These are phyloP conservation scores for Brassica hybrid DNA, from an alignment of 441 rosid genomes.

Conservation along the genomic window DNA sequence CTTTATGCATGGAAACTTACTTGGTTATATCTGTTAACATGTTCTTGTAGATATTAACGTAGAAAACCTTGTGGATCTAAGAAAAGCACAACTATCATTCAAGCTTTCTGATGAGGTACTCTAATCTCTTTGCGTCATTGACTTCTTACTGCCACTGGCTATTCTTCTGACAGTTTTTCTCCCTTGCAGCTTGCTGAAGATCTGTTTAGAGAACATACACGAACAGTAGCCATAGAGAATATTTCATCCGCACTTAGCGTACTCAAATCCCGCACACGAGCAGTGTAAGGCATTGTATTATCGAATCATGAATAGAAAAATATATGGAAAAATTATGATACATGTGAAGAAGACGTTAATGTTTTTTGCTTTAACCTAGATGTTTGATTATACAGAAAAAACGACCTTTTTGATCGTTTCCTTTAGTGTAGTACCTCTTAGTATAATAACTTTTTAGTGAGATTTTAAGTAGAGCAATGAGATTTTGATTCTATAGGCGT, in stretches of 20 bases:
- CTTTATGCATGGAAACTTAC: slow-evolving; percentile 17
- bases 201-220: slow-evolving; percentile 68
- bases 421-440: background rate
- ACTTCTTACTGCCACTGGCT: slow-evolving; percentile 5
- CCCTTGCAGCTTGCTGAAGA: slow-evolving; percentile 86
- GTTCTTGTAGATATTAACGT: slow-evolving; percentile 62
- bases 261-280: slow-evolving; percentile 79
- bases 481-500: background rate
- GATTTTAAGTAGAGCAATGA: background rate
- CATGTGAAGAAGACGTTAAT: background rate
- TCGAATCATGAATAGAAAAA: slow-evolving; percentile 13
- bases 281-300: slow-evolving; percentile 57
- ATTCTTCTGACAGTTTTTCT: slow-evolving; percentile 32
- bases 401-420: background rate
- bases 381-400: background rate
- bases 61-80: slow-evolving; percentile 74
- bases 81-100: slow-evolving; percentile 70
- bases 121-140: slow-evolving; percentile 29
- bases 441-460: background rate
- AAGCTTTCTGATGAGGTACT: slow-evolving; percentile 89
- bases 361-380: background rate
- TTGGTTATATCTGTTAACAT: slow-evolving; percentile 22
- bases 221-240: slow-evolving; percentile 71
- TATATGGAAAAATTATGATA: background rate
- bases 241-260: slow-evolving; percentile 66